These are phyloP conservation scores for Ramaria sp. DNA, from an alignment of 768 basidiomycete species.

Conservation along the genomic window DNA sequence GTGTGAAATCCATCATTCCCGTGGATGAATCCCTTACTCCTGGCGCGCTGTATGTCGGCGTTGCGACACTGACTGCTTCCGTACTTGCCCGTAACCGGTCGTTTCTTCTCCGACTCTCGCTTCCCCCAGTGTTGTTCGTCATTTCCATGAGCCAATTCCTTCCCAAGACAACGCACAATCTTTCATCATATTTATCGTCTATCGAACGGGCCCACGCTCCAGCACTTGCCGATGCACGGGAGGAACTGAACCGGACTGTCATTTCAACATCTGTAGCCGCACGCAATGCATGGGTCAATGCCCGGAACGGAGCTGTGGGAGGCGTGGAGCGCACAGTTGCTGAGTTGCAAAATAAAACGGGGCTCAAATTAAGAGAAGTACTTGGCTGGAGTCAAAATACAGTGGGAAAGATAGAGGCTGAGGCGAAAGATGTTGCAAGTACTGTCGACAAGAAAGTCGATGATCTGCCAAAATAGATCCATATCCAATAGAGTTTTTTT, in stretches of 20 bases:
- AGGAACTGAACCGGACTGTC: constrained; percentile 16
- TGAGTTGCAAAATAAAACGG: constrained; percentile 56
- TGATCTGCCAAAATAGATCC: constrained; percentile 12
- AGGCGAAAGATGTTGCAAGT: constrained; percentile 13
- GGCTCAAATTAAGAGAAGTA: constrained; percentile 57
- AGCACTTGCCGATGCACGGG: constrained; percentile 52
- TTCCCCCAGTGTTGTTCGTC: constrained; percentile 68
- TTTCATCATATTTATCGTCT: constrained; percentile 50
- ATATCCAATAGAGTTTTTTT: background rate
- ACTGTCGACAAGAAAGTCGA: constrained; percentile 17
- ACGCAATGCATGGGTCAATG: constrained; percentile 28
- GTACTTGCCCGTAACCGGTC: constrained; percentile 73
- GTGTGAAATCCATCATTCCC: constrained; percentile 74
- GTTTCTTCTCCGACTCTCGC: constrained; percentile 53
- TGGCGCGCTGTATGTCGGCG: constrained; percentile 81
- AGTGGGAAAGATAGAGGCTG: constrained; percentile 14
- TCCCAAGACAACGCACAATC: constrained; percentile 66
- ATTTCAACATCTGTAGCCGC: constrained; percentile 4
- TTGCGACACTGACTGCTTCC: constrained; percentile 74
- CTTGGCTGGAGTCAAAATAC: constrained; percentile 31
- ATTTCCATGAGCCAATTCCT: constrained; percentile 75
- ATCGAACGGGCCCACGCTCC: constrained; percentile 70
- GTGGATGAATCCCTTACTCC: constrained; percentile 78
- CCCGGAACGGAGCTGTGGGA: constrained; percentile 31
- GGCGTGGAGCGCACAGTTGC: constrained; percentile 39